phyloP scores from a whole-genome alignment of 352 stramenopile genomes.

The Blastocystis sp. region DNA sequence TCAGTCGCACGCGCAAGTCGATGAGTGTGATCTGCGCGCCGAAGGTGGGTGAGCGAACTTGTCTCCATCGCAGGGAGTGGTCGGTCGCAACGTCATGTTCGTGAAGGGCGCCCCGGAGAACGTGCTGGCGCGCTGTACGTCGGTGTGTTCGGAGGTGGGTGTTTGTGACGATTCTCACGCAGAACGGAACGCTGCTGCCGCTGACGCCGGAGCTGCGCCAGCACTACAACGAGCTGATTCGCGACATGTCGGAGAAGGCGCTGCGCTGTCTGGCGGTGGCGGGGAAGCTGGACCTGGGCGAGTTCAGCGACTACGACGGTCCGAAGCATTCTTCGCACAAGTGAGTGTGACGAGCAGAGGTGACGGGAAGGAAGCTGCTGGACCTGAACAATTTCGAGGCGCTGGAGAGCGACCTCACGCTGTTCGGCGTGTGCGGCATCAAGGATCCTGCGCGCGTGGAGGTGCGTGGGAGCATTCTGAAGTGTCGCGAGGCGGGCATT shows the following conservation, averaged over 20 bases:
- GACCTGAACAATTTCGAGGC: slow-evolving; percentile 58
- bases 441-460: slow-evolving; percentile 79
- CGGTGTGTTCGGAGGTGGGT: slow-evolving; percentile 71
- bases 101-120: slow-evolving; percentile 95
- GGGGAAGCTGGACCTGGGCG: slow-evolving; percentile 76
- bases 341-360: neutral
- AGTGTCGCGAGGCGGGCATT: slow-evolving; percentile 81
- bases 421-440: slow-evolving; percentile 85
- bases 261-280: slow-evolving; percentile 87
- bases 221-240: slow-evolving; percentile 64
- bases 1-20: slow-evolving; percentile 87
- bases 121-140: slow-evolving; percentile 83
- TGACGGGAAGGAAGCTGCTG: neutral
- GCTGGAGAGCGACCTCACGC: slow-evolving; percentile 85
- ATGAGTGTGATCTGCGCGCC: slow-evolving; percentile 83
- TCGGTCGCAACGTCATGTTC: slow-evolving; percentile 79
- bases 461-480: slow-evolving; percentile 73
- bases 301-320: slow-evolving; percentile 67
- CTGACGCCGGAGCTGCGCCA: slow-evolving; percentile 76
- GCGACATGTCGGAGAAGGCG: slow-evolving; percentile 79
- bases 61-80: neutral
- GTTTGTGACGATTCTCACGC: neutral
- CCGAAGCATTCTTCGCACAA: neutral
- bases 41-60: slow-evolving; percentile 58
- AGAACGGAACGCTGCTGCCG: slow-evolving; percentile 77